Evolutionary conservation across 176 grass and related monocot genomes (phyloP).

Genomic region (Bolboschoenus planiculmis): DNA sequence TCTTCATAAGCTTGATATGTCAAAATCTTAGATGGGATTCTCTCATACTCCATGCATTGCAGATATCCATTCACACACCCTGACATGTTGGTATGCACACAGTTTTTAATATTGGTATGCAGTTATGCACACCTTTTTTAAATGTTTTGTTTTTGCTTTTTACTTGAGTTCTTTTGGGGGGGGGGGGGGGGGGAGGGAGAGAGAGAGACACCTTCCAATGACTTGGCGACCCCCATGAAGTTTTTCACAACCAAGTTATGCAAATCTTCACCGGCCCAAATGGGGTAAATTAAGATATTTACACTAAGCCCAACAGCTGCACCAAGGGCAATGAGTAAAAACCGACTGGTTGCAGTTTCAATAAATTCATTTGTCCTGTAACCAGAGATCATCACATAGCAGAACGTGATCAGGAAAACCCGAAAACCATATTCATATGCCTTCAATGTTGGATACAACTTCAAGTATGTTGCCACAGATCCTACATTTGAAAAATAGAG

Average conservation of each 20-base stretch:
- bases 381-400: constrained; percentile 78
- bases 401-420: constrained; percentile 92
- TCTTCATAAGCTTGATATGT: constrained; percentile 93
- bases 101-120: too few relatives aligned
- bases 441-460: constrained; percentile 76
- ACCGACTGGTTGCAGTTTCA: constrained; percentile 63
- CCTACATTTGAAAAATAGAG: constrained; percentile 28
- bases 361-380: constrained; percentile 64
- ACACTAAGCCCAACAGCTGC: constrained; percentile 70
- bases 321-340: constrained; percentile 80
- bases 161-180: neutral
- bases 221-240: constrained; percentile 77
- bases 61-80: constrained; percentile 89
- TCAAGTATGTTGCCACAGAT: constrained; percentile 57
- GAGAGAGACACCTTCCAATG: constrained; percentile 70
- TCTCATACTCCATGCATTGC: constrained; percentile 85
- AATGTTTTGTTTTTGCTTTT: neutral
- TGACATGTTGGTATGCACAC: constrained; percentile 17
- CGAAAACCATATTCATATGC: constrained; percentile 95
- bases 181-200: neutral
- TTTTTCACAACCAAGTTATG: constrained; percentile 87
- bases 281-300: constrained; percentile 89
- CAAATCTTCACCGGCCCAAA: constrained; percentile 92
- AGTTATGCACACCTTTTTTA: too few relatives aligned
- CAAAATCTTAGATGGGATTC: constrained; percentile 91